Evolutionary conservation across 2,329 filamentous ascomycete species (phyloP).

Genomic region (Aureobasidium sp.): DNA sequence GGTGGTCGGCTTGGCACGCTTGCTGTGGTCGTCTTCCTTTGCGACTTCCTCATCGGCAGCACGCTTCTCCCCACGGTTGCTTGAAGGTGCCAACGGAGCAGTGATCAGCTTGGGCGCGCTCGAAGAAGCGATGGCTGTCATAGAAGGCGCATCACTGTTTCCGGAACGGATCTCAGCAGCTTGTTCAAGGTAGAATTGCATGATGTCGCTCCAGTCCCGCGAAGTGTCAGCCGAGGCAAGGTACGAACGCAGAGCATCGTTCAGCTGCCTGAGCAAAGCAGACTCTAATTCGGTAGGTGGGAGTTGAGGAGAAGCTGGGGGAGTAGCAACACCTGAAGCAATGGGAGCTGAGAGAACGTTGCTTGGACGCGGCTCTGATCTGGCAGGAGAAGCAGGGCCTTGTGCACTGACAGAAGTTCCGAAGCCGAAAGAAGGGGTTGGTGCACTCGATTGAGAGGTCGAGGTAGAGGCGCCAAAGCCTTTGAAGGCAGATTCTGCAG

Average conservation of each 20-base stretch:
- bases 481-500: conserved; percentile 7
- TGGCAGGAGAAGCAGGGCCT: background rate
- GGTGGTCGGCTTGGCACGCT: conserved; percentile 2
- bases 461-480: conserved; percentile 4
- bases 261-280: background rate
- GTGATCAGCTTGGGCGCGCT: background rate
- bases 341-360: background rate
- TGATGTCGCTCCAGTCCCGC: background rate
- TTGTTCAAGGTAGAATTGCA: conserved; percentile 2
- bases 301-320: conserved; percentile 1
- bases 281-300: background rate
- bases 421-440: background rate
- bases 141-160: background rate
- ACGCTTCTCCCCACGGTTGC: conserved; percentile 4
- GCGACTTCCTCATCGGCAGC: background rate
- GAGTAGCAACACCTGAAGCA: background rate
- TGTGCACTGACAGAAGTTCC: background rate
- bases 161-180: background rate
- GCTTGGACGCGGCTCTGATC: background rate
- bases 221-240: background rate
- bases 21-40: conserved; percentile 3
- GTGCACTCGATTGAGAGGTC: background rate
- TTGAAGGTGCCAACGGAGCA: background rate
- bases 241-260: conserved; percentile 1
- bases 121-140: background rate